Evolutionary conservation across 2,329 filamentous ascomycete genomes (phyloP), one percentile per base, ranked within the genome.

Genomic region (Thielaviopsis euricoi): DNA sequence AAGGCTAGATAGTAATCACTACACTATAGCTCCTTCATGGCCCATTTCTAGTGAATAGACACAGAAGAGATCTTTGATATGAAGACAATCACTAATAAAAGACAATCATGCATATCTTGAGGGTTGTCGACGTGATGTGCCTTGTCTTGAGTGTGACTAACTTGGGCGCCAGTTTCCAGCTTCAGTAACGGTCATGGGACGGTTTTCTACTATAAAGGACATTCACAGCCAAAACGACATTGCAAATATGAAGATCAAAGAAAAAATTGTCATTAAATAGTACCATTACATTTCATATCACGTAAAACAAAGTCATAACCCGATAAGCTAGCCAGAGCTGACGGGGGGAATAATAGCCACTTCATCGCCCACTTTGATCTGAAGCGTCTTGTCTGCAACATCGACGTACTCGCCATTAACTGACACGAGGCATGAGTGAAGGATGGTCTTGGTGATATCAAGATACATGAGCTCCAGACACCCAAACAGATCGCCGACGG

Each of bases 311-410:
- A 40, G 25, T 54, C 6, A 53, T 49, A 50, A 12, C 15, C 26
- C 19, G 25, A 33, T 10, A 33, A 50, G 19, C 76, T 70, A 93
- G 4, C 88, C 88, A 43, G 88, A 89, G 74, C 88, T 94, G 63
- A 94, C 89, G 10, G 89, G 88, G 37, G 89, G 88, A 59, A 94
- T 91, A 40, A 94, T 85, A 49, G 86, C 89, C 58, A 94, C 87
- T 71, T 94, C 89, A 66, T 94, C 88, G 26, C 84, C 86, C 62
- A 81, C 80, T 55, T 81, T 71, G 59, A 94, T 85, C 58, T 80
- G 67, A 19, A 71, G 71, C 52, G 70, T 70, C 13, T 68, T 69
- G 5, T 75, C 73, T 12, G 77, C 74, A 12, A 88, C 64, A 66
- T 93, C 86, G 66, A 91, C 82, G 71, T 94, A 94, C 60, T 87